Evolutionary conservation across 257 asterid genomes (phyloP).

Genomic region (Paulownia fortunei): DNA sequence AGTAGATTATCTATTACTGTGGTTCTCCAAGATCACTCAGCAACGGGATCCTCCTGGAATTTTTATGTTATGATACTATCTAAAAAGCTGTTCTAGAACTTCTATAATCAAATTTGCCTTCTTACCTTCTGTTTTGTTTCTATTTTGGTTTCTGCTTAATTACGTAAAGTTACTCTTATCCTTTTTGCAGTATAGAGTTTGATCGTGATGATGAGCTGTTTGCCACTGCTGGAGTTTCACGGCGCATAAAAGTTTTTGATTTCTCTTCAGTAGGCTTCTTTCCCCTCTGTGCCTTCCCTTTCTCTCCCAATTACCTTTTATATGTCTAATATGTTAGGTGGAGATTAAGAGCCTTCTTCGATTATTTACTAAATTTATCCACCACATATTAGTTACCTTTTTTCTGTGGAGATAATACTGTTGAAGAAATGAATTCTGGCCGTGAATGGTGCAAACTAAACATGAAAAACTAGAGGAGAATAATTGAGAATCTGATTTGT

Average conservation of each 20-base stretch:
- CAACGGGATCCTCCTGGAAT: constrained; percentile 1
- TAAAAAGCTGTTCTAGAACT: not conserved
- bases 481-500: not conserved
- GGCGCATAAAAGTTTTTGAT: constrained; percentile 77
- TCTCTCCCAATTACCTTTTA: constrained; percentile 22
- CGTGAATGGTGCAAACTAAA: constrained; percentile 11
- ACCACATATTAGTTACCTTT: not conserved
- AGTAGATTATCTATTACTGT: constrained; percentile 1
- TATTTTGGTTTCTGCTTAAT: constrained; percentile 21
- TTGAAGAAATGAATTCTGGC: constrained; percentile 18
- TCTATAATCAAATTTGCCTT: not conserved
- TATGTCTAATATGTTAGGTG: not conserved
- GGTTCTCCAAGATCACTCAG: not conserved
- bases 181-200: constrained; percentile 75
- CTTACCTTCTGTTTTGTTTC: not conserved
- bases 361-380: not conserved
- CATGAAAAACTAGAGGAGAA: not conserved
- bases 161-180: constrained; percentile 10
- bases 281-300: constrained; percentile 19
- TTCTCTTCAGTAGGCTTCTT: constrained; percentile 59
- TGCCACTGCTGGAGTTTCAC: constrained; percentile 89
- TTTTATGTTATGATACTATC: not conserved
- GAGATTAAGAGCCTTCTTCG: not conserved
- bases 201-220: constrained; percentile 86
- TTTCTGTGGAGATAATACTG: not conserved